These are phyloP conservation scores for Hericium coralloides DNA, from an alignment of 768 basidiomycete species.

Conservation along the genomic window DNA sequence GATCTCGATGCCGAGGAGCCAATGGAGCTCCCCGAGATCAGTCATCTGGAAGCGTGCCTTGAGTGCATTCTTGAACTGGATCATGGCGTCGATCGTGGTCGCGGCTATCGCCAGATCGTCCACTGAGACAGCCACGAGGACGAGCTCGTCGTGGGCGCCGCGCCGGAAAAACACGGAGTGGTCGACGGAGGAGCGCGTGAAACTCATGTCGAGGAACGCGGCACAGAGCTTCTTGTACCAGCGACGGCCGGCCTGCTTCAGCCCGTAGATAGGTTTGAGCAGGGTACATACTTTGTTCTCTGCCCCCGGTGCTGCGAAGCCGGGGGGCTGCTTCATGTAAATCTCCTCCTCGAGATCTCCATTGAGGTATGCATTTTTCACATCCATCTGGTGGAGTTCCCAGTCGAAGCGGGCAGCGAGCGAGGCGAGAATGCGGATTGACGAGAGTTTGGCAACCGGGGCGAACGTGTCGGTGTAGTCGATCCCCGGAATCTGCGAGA, in stretches of 20 bases:
- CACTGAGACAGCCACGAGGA: conserved; percentile 9
- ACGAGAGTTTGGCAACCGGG: conserved; percentile 16
- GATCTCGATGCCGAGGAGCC: neutral
- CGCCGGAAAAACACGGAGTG: neutral
- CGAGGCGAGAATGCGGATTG: conserved; percentile 24
- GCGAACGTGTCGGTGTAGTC: conserved; percentile 36
- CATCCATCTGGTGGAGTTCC: conserved; percentile 19
- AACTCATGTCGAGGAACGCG: neutral
- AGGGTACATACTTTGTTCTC: neutral
- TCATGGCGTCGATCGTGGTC: conserved; percentile 4
- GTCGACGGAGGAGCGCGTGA: neutral
- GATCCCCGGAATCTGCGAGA: conserved; percentile 28
- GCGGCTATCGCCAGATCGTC: conserved; percentile 23
- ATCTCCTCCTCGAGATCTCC: conserved; percentile 17
- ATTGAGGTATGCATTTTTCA: conserved; percentile 33
- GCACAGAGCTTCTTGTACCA: neutral
- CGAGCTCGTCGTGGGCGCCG: neutral
- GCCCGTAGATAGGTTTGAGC: conserved; percentile 14
- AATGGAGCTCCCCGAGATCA: conserved; percentile 22
- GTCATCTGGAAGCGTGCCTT: conserved; percentile 18
- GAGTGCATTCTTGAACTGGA: conserved; percentile 17
- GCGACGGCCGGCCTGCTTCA: neutral
- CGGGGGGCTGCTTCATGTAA: neutral
- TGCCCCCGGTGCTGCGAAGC: neutral
- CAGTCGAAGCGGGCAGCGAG: conserved; percentile 25